Percentiles rank a stretch among this genome's conserved stretches.
phyloP scores from a whole-genome alignment of 345 rosid genomes.

The Eucalyptus viminalis region DNA sequence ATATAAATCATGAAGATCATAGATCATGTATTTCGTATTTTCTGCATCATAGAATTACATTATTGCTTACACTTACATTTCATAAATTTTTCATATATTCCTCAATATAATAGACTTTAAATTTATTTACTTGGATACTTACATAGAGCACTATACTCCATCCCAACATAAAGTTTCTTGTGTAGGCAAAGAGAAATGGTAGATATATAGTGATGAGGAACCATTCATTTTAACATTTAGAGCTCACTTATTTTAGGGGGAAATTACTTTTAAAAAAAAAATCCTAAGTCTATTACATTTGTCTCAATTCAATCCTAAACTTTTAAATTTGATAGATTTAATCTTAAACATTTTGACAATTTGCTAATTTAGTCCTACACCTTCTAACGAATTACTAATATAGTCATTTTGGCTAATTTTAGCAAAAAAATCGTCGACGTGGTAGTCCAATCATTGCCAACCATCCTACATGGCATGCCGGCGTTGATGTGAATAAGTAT shows the following conservation, averaged over 20 bases:
- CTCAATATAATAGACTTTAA: neutral
- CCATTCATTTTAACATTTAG: neutral
- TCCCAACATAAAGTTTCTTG: neutral
- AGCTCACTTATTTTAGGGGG: neutral
- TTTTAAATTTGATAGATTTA: too few species aligned
- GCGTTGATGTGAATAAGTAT: too few species aligned
- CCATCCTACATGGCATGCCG: neutral
- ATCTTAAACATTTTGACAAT: too few species aligned
- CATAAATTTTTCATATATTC: neutral
- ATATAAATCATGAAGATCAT: too few species aligned
- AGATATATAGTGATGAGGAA: neutral
- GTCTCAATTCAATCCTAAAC: too few species aligned
- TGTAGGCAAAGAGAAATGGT: neutral
- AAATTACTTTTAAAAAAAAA: too few species aligned
- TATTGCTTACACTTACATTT: neutral
- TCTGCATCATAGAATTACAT: too few species aligned
- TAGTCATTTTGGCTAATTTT: neutral
- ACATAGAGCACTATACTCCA: neutral
- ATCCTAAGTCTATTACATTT: too few species aligned
- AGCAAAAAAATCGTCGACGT: too few species aligned
- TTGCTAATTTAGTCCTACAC: too few species aligned
- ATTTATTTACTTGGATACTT: neutral
- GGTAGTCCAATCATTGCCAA: rapidly evolving
- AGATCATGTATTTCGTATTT: too few species aligned
- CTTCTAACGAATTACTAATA: too few species aligned